These are phyloP conservation scores for Sclerotinia borealis DNA, from an alignment of 2,329 filamentous ascomycete genomes.

Conservation along the genomic window DNA sequence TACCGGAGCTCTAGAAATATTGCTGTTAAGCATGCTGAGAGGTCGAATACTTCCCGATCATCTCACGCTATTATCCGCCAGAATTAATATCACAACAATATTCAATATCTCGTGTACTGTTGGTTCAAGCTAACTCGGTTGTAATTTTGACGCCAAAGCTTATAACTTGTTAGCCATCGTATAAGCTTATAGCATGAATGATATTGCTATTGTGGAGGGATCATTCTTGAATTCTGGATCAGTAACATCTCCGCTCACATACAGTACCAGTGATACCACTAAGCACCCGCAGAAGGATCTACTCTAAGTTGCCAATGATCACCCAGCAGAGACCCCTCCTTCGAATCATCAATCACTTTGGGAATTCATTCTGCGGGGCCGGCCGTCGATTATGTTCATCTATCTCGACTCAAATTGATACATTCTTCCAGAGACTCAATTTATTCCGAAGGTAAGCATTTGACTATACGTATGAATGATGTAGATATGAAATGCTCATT, in stretches of 20 bases:
- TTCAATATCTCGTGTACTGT: not conserved
- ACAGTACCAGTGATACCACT: no score
- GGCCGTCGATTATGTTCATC: not conserved
- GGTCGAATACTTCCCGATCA: not conserved
- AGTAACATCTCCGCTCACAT: not conserved
- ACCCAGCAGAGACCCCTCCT: not conserved
- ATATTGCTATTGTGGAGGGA: not conserved
- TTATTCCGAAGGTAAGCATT: not conserved
- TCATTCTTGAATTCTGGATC: not conserved
- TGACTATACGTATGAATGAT: not conserved
- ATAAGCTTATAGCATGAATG: slow-evolving; percentile 1
- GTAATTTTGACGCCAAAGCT: not conserved
- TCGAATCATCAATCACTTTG: not conserved
- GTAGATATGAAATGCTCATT: not conserved
- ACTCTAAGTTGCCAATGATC: not conserved
- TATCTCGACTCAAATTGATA: not conserved
- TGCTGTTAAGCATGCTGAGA: not conserved
- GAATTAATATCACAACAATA: not conserved
- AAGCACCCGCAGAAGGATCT: not conserved
- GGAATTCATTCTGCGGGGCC: not conserved
- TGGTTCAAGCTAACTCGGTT: no score
- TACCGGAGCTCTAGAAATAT: not conserved
- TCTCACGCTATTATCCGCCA: not conserved
- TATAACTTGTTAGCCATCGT: not conserved
- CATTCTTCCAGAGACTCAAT: not conserved